phyloP scores from a whole-genome alignment of 192 early-diverging fungal genomes.

The Lobosporangium transversale region DNA sequence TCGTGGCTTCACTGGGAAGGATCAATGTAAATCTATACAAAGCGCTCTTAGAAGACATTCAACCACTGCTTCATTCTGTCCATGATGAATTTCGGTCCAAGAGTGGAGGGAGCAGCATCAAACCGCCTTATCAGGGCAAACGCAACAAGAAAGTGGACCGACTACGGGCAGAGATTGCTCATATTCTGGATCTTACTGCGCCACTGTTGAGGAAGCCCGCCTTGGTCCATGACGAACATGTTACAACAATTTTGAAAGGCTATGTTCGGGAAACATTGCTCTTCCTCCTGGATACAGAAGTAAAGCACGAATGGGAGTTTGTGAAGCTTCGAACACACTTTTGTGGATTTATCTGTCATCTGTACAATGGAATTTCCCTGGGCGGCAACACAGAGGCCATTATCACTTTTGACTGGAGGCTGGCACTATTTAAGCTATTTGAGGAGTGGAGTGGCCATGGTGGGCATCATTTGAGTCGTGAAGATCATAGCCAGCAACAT shows the following conservation, averaged over 20 bases:
- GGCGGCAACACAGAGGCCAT: conserved; percentile 51
- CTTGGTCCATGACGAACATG: conserved; percentile 67
- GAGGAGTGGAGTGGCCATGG: conserved; percentile 96
- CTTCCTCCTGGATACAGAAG: conserved; percentile 80
- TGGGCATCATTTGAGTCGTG: conserved; percentile 54
- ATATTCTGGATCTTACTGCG: conserved; percentile 75
- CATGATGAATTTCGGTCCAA: conserved; percentile 71
- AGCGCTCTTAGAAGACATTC: conserved; percentile 73
- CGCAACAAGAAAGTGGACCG: conserved; percentile 72
- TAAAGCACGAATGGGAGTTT: conserved; percentile 88
- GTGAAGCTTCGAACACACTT: conserved; percentile 89
- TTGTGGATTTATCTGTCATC: conserved; percentile 86
- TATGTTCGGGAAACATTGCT: conserved; percentile 82
- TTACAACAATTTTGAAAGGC: conserved; percentile 71
- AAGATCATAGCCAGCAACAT: too few species aligned
- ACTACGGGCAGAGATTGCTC: conserved; percentile 75
- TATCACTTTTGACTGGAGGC: conserved; percentile 84
- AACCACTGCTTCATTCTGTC: conserved; percentile 64
- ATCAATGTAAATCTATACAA: conserved; percentile 75
- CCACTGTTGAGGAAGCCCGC: conserved; percentile 68
- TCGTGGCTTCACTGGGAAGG: conserved; percentile 70
- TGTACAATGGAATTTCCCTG: conserved; percentile 78
- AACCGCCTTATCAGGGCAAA: conserved; percentile 65
- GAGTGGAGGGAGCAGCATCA: conserved; percentile 40
- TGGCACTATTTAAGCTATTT: conserved; percentile 82